A percentile compares a stretch with the other conserved stretches of the same genome.
phyloP scores from a whole-genome alignment of 208 protist genomes.

The Crithidia brevicula region DNA sequence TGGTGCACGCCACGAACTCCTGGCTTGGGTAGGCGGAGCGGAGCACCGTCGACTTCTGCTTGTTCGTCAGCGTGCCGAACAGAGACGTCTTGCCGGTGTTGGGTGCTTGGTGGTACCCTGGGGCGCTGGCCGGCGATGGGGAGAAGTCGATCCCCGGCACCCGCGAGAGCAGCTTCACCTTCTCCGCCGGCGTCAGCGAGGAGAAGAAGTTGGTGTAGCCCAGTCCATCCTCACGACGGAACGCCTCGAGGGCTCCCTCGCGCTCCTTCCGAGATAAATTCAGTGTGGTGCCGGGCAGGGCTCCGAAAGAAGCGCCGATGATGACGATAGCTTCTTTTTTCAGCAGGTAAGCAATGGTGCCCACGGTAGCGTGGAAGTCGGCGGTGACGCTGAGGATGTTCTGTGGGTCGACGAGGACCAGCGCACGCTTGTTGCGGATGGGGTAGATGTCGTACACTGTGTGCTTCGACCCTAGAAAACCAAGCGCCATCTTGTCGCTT shows the following conservation, averaged over 20 bases:
- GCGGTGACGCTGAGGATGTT: constrained; percentile 55
- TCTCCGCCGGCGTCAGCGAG: constrained; percentile 37
- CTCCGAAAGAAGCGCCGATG: constrained; percentile 65
- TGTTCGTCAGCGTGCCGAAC: constrained; percentile 51
- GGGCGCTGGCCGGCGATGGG: constrained; percentile 5
- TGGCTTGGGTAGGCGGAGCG: constrained; percentile 40
- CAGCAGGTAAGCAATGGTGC: constrained; percentile 65
- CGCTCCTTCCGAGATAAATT: constrained; percentile 48
- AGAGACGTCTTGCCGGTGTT: constrained; percentile 62
- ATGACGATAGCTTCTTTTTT: constrained; percentile 58
- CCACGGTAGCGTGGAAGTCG: constrained; percentile 62
- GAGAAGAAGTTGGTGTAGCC: constrained; percentile 80
- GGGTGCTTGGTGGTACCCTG: constrained; percentile 21
- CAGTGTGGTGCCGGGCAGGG: constrained; percentile 49
- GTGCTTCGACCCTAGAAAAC: constrained; percentile 66
- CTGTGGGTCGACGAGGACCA: constrained; percentile 74
- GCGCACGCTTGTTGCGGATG: constrained; percentile 64
- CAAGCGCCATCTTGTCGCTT: constrained; percentile 42
- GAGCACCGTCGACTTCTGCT: constrained; percentile 58
- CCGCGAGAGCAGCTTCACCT: constrained; percentile 59
- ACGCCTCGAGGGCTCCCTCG: constrained; percentile 66
- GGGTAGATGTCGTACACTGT: constrained; percentile 78
- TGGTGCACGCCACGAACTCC: constrained; percentile 57
- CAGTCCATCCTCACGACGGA: constrained; percentile 56
- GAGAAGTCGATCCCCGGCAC: constrained; percentile 36